Evolutionary conservation across 2,329 filamentous ascomycete species (phyloP).

Genomic region (Teratosphaeria epicoccoides): DNA sequence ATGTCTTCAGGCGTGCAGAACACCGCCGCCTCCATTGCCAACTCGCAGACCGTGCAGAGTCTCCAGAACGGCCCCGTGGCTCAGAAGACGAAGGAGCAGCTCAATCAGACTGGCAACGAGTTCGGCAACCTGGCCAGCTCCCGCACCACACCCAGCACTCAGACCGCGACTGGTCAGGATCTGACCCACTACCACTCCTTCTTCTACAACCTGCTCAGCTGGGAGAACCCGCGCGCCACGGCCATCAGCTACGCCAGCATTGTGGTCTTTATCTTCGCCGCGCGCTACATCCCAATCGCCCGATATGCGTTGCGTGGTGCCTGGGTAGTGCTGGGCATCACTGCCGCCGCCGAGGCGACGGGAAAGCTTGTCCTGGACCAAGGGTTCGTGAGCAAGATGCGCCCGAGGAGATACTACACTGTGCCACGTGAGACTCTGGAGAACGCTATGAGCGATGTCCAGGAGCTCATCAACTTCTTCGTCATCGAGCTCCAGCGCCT

Average conservation of each 20-base stretch:
- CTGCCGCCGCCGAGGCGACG: constrained; percentile 46
- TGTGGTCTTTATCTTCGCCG: constrained; percentile 50
- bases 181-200: constrained; percentile 58
- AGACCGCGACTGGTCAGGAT: constrained; percentile 49
- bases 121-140: constrained; percentile 48
- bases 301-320: constrained; percentile 51
- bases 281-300: constrained; percentile 52
- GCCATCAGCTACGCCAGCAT: constrained; percentile 48
- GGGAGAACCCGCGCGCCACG: constrained; percentile 56
- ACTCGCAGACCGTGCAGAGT: constrained; percentile 41
- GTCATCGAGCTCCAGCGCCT: constrained; percentile 58
- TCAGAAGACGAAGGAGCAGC: constrained; percentile 46
- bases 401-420: constrained; percentile 55
- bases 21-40: constrained; percentile 38
- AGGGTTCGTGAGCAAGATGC: constrained; percentile 50
- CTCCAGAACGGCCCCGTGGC: constrained; percentile 44
- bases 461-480: constrained; percentile 58
- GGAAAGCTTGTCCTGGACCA: constrained; percentile 47
- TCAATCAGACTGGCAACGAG: constrained; percentile 46
- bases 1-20: constrained; percentile 35
- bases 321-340: constrained; percentile 49
- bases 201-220: constrained; percentile 56
- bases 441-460: constrained; percentile 49
- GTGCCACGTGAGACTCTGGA: constrained; percentile 55
- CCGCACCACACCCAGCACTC: constrained; percentile 42